These are phyloP conservation scores for Metschnikowia hibisci DNA, from an alignment of 805 yeast species.

Conservation along the genomic window DNA sequence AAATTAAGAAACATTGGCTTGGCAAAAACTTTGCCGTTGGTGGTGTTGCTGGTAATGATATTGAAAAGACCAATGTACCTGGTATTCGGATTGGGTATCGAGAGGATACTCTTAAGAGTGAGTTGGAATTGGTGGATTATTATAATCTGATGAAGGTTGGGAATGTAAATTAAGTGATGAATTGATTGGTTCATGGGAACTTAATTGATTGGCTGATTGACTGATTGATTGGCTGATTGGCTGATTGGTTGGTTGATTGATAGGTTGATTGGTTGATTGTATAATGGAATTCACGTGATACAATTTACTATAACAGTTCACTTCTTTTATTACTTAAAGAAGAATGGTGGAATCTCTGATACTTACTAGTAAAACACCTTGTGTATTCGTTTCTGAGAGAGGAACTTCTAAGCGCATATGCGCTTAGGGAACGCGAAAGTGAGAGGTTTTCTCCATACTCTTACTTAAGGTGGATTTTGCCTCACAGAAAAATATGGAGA, in stretches of 20 bases:
- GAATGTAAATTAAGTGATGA: too few relatives aligned
- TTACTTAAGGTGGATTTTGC: neutral
- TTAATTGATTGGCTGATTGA: too few relatives aligned
- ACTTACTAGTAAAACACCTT: too few relatives aligned
- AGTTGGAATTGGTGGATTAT: constrained; percentile 61
- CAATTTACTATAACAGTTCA: too few relatives aligned
- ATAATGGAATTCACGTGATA: too few relatives aligned
- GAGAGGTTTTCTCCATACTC: constrained; percentile 7
- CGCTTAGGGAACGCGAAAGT: constrained; percentile 8
- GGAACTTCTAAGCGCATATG: constrained; percentile 7
- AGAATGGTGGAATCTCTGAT: too few relatives aligned
- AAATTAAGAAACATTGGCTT: constrained; percentile 87
- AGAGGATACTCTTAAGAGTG: constrained; percentile 70
- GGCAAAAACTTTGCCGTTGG: constrained; percentile 58
- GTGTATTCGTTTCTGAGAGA: too few relatives aligned
- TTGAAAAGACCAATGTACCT: constrained; percentile 94
- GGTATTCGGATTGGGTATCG: constrained; percentile 81
- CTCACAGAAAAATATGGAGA: neutral
- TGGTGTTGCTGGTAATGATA: constrained; percentile 80
- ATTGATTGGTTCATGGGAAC: too few relatives aligned
- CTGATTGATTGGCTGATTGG: too few relatives aligned
- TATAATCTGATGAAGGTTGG: constrained; percentile 37
- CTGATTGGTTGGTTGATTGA: too few relatives aligned
- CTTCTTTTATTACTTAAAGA: too few relatives aligned
- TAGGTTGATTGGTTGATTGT: too few relatives aligned